Percentiles rank a stretch among this genome's conserved stretches.
Evolutionary conservation across 1,284 basidiomycete genomes (phyloP).

Genomic region (Malassezia dermatis): DNA sequence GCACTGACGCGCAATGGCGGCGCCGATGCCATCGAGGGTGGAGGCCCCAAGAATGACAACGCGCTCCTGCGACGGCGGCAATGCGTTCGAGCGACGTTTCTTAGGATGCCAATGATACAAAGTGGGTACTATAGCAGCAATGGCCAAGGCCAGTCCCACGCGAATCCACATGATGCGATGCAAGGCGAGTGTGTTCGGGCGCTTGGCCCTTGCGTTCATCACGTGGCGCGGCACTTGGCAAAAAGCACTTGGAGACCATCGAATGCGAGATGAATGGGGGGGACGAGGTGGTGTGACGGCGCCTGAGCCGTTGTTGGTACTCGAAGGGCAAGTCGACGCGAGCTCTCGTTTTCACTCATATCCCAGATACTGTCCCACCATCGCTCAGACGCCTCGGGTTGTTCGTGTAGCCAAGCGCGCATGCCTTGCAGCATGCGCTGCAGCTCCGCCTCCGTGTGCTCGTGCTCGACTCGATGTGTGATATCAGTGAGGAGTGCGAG

Average conservation of each 20-base stretch:
- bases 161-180: neutral
- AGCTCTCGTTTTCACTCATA: slow-evolving; percentile 21
- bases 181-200: neutral
- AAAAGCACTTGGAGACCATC: slow-evolving; percentile 31
- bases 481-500: slow-evolving; percentile 38
- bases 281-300: slow-evolving; percentile 13
- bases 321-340: neutral
- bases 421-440: slow-evolving; percentile 23
- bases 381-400: neutral
- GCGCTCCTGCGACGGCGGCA: slow-evolving; percentile 19
- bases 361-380: slow-evolving; percentile 24
- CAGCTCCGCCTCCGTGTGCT: slow-evolving; percentile 14
- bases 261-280: slow-evolving; percentile 26
- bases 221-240: neutral
- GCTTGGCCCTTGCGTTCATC: slow-evolving; percentile 1
- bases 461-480: slow-evolving; percentile 36
- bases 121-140: neutral
- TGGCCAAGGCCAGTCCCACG: neutral
- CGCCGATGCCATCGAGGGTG: slow-evolving; percentile 11
- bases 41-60: slow-evolving; percentile 19
- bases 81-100: neutral
- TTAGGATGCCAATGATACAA: neutral
- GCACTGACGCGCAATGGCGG: slow-evolving; percentile 8
- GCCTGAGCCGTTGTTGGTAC: neutral
- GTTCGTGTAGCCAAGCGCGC: slow-evolving; percentile 19